Evolutionary conservation across 2,329 filamentous ascomycete species (phyloP), one percentile per base, ranked within the genome.

Genomic region (Cytospora schulzeri): DNA sequence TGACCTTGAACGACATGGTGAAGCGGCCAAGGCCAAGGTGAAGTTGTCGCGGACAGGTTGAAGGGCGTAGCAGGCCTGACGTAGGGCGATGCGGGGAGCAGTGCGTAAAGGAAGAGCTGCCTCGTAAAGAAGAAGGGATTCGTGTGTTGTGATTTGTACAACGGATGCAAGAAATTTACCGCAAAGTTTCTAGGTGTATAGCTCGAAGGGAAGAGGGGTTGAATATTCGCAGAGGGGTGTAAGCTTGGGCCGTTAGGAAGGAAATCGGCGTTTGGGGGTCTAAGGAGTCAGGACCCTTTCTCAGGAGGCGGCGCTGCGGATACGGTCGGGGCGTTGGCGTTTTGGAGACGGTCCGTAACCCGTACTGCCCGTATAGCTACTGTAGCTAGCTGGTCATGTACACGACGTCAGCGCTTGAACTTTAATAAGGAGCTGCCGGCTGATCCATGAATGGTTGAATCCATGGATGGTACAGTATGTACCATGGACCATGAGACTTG

Each of bases 1-100:
- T 96, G 82, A 99, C 95, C 80, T 92, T 96, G 84, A 97, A 97
- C 76, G 89, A 82, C 90, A 93, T 93, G 75, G 77, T 84, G 61
- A 68, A 71, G 68, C 69, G 71, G 70, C 69, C 65, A 38, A 48
- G 60, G 64, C 64, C 33, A 54, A 41, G 53, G 58, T 15, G 56
- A 41, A 51, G 57, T 29, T 38, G 38, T 58, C 51, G 61, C 60
- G 61, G 38, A 53, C 41, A 52, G 56, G 52, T n/a, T 28, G 62
- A 24, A 56, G 61, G n/a, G 24, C 57, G 41, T 57, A 41, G 57
- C 31, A 45, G 56, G 45, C 52, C 58, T 59, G 65, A 62, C 48
- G 57, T 62, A 64, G 52, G 56, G 41, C 48, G 38, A 33, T 41
- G 50, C 38, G 56, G 60, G 59, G 48, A 59, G 48, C 54, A 17